Evolutionary conservation across 768 basidiomycete species (phyloP).

Genomic region (Hemileccinum impolitum): DNA sequence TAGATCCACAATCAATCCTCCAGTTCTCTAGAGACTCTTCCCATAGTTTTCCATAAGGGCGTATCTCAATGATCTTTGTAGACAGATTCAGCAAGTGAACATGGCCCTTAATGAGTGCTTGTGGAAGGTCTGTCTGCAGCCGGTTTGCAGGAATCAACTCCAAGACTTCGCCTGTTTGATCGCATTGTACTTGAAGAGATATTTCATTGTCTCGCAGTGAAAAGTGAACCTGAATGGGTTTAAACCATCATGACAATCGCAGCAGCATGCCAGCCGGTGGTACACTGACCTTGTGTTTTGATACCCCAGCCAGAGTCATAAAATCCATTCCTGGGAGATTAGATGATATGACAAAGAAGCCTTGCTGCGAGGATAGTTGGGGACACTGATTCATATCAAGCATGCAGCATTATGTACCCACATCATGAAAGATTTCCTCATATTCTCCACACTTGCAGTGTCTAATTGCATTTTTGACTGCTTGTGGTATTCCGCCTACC

Average conservation of each 20-base stretch:
- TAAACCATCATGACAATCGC: neutral
- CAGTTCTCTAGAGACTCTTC: conserved; percentile 4
- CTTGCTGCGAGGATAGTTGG: conserved; percentile 1
- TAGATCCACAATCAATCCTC: conserved; percentile 6
- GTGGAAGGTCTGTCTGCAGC: conserved; percentile 27
- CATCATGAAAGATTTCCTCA: neutral
- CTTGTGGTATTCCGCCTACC: neutral
- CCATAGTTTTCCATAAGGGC: conserved; percentile 2
- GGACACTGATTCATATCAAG: neutral
- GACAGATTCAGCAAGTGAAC: conserved; percentile 23
- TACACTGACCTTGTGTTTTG: conserved; percentile 7
- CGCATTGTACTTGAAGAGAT: conserved; percentile 6
- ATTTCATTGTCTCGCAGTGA: neutral
- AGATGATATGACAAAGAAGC: conserved; percentile 5
- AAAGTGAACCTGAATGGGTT: conserved; percentile 11
- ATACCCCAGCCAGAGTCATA: neutral
- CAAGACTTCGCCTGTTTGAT: neutral
- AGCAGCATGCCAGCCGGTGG: neutral
- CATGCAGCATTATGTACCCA: neutral
- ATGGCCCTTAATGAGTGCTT: conserved; percentile 6
- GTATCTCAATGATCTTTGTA: neutral
- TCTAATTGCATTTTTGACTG: too few species aligned
- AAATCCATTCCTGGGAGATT: conserved; percentile 16
- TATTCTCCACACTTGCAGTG: neutral
- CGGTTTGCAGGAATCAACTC: conserved; percentile 22